Base-by-base conservation (phyloP, 352 stramenopile species). In the Salisapilia sapeloensis region DNA sequence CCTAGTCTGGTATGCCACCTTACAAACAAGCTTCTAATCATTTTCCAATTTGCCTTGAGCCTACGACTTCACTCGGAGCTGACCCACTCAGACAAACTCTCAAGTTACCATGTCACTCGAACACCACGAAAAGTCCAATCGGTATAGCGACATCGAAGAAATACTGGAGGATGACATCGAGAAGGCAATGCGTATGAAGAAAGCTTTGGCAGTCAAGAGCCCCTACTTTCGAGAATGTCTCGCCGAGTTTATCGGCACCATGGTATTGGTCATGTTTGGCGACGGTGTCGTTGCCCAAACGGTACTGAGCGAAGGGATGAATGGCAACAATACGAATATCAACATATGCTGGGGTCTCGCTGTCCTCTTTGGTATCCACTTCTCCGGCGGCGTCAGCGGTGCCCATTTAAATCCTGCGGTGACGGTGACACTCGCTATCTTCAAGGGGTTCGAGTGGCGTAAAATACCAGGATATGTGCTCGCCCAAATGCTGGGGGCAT, bases 331-430 rank as follows among this genome's bases (percentile, higher is more conserved):
- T 46, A 40, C 74, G 16, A 78, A 55, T 39, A 77, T 81, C 50
- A 77, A 56, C 38, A 48, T 84, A 26, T 65, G 49, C 42, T 85
- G 69, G 65, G 69, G 69, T n/a, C 45, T 85, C 31, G 69, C 45
- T 21, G 58, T 85, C 21, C 62, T 84, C 38, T 58, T 85, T 16
- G 69, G 57, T 15, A 66, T 85, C 9, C 63, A 85, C 47, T 34
- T 48, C 1, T 60, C 56, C 4, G 62, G 55, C 13, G 60, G 65
- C 6, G 46, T 78, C 24, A 74, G 53, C 14, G 61, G 64, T 23
- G 61, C 54, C 0, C 69, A 84, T 48, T 31, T 84, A 26, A 84
- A 84, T 46, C 65, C 64, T 3, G 52, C 69, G 5, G 56, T 84
- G 18, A 76, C 64, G 11, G 53, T 63, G 2, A 60, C 64, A 4